Evolutionary conservation across 2,329 filamentous ascomycete species (phyloP).

Genomic region (Colletotrichum kahawae): DNA sequence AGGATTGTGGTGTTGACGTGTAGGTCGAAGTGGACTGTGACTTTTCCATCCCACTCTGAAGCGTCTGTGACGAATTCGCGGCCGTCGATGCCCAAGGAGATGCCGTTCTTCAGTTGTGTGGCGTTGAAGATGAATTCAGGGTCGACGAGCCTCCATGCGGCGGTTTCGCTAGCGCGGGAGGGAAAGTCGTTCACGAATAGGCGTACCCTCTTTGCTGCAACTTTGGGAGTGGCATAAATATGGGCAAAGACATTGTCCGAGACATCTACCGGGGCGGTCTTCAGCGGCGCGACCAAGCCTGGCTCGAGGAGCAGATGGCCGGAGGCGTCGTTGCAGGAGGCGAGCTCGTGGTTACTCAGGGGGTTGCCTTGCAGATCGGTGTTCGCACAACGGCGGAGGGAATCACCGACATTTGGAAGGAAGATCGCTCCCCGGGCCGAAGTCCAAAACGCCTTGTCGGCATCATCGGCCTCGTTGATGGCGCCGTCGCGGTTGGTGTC

Average conservation of each 20-base stretch:
- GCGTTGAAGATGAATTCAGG: constrained; percentile 31
- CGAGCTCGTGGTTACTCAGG: constrained; percentile 30
- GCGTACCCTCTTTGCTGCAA: constrained; percentile 27
- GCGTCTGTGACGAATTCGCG: constrained; percentile 31
- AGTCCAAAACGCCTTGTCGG: constrained; percentile 30
- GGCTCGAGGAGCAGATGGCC: constrained; percentile 35
- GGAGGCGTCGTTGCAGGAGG: constrained; percentile 39
- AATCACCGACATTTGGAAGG: constrained; percentile 41
- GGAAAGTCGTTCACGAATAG: constrained; percentile 28
- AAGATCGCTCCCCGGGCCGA: constrained; percentile 34
- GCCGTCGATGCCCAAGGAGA: constrained; percentile 40
- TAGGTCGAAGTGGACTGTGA: constrained; percentile 33
- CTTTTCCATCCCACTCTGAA: constrained; percentile 31
- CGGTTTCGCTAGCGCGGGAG: not conserved
- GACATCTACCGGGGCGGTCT: constrained; percentile 31
- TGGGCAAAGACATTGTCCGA: constrained; percentile 20
- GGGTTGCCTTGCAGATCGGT: constrained; percentile 8
- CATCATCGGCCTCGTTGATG: constrained; percentile 31
- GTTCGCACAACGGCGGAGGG: constrained; percentile 31
- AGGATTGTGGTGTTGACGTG: constrained; percentile 19
- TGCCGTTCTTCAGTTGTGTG: constrained; percentile 29
- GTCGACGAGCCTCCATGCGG: constrained; percentile 31
- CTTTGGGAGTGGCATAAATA: constrained; percentile 17
- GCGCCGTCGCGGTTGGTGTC: constrained; percentile 42
- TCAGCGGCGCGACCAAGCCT: constrained; percentile 34